These are phyloP conservation scores for Malassezia yamatoensis DNA, from an alignment of 1,284 basidiomycete genomes.

Conservation along the genomic window DNA sequence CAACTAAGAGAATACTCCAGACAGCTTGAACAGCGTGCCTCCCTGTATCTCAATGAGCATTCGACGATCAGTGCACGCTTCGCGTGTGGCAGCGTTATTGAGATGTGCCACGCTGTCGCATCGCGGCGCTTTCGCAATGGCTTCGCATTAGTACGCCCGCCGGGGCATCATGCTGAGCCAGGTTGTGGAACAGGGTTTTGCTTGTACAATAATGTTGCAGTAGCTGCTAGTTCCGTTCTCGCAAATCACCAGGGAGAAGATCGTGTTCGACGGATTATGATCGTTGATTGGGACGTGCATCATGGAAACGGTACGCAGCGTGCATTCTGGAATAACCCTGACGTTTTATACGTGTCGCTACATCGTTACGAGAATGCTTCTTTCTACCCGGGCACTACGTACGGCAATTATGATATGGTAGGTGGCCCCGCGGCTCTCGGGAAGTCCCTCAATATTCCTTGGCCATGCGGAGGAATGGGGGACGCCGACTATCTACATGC, in stretches of 20 bases:
- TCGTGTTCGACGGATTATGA: constrained; percentile 60
- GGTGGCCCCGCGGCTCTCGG: constrained; percentile 64
- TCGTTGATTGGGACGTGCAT: constrained; percentile 97
- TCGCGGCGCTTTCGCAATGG: constrained; percentile 70
- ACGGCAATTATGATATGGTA: constrained; percentile 72
- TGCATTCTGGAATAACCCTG: constrained; percentile 81
- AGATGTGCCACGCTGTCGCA: constrained; percentile 77
- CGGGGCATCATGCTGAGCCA: constrained; percentile 96
- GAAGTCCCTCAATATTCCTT: constrained; percentile 90
- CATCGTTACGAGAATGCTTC: constrained; percentile 73
- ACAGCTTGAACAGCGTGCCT: constrained; percentile 62
- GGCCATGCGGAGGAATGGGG: constrained; percentile 76
- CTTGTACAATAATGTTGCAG: constrained; percentile 96
- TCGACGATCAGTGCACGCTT: constrained; percentile 75
- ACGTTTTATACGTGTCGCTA: constrained; percentile 87
- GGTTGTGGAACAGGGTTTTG: constrained; percentile 98
- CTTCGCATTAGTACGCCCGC: constrained; percentile 90
- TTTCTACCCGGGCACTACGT: constrained; percentile 86
- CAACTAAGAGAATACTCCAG: constrained; percentile 54
- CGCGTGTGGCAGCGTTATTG: constrained; percentile 88
- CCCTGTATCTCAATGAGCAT: constrained; percentile 77
- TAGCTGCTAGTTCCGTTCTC: constrained; percentile 57
- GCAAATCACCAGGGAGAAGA: constrained; percentile 55
- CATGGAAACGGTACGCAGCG: constrained; percentile 96
- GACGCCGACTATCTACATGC: constrained; percentile 95